Evolutionary conservation across 2,329 filamentous ascomycete genomes (phyloP).

Genomic region (Fusarium armeniacum): DNA sequence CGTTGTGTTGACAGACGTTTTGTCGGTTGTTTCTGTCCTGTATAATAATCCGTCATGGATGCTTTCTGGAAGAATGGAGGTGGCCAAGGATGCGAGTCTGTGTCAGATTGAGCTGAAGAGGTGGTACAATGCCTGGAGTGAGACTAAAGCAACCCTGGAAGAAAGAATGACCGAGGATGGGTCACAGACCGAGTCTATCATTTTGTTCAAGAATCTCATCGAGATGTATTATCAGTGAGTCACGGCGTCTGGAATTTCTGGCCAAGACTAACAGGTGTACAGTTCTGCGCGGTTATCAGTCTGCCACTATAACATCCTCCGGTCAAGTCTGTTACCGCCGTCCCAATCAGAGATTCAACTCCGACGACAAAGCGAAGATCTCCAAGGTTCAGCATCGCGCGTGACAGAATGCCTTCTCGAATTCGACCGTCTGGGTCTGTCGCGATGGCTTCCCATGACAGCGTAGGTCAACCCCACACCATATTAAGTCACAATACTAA

Average conservation of each 20-base stretch:
- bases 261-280: accelerated
- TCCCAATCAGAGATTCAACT: conserved; percentile 15
- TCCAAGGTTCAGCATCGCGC: conserved; percentile 41
- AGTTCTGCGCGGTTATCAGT: conserved; percentile 43
- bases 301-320: conserved; percentile 46
- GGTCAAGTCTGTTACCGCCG: conserved; percentile 31
- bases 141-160: conserved; percentile 37
- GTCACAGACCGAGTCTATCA: conserved; percentile 29
- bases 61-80: conserved; percentile 34
- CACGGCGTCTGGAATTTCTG: accelerated
- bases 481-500: not conserved
- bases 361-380: conserved; percentile 44
- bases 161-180: conserved; percentile 21
- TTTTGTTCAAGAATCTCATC: conserved; percentile 44
- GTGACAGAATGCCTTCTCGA: conserved; percentile 45
- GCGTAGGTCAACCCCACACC: conserved; percentile 21
- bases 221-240: conserved; percentile 51
- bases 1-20: conserved; percentile 44
- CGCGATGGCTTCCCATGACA: conserved; percentile 47
- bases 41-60: conserved; percentile 46
- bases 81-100: conserved; percentile 37
- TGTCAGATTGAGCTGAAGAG: conserved; percentile 41
- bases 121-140: conserved; percentile 43
- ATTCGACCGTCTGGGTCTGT: conserved; percentile 35
- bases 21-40: conserved; percentile 38